These are phyloP conservation scores for Suhomyces atakaporum DNA, from an alignment of 1,139 yeast genomes.

Conservation along the genomic window DNA sequence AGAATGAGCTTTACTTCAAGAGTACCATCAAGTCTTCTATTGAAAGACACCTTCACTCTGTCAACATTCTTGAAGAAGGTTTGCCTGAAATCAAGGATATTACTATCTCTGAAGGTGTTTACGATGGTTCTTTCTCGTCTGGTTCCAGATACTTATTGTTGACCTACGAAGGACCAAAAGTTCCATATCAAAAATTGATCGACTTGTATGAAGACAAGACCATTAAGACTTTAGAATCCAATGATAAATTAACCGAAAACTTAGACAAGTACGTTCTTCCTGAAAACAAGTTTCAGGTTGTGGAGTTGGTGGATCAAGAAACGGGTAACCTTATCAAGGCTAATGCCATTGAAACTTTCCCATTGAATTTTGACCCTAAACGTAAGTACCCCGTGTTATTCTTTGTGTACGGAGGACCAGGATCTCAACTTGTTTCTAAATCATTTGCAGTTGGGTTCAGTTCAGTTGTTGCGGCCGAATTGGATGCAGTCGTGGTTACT, in stretches of 20 bases:
- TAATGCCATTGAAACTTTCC: conserved; percentile 64
- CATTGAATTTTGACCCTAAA: conserved; percentile 58
- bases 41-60: conserved; percentile 55
- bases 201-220: conserved; percentile 46
- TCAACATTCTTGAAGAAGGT: conserved; percentile 37
- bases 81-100: conserved; percentile 46
- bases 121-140: conserved; percentile 63
- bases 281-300: conserved; percentile 41
- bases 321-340: conserved; percentile 43
- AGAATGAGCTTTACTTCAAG: conserved; percentile 46
- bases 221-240: conserved; percentile 50
- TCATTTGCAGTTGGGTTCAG: conserved; percentile 58
- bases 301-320: conserved; percentile 52
- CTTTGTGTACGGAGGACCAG: conserved; percentile 83
- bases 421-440: conserved; percentile 66
- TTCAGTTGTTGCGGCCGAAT: conserved; percentile 65
- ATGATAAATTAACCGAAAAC: conserved; percentile 40
- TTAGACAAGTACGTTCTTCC: conserved; percentile 54
- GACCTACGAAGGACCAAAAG: conserved; percentile 62
- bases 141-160: conserved; percentile 65
- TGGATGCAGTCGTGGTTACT: conserved; percentile 72
- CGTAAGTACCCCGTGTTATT: conserved; percentile 68
- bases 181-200: conserved; percentile 66
- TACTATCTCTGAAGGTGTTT: conserved; percentile 71
- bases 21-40: conserved; percentile 54